Evolutionary conservation across 2,329 filamentous ascomycete species (phyloP).

Genomic region (Curvularia spicifera): DNA sequence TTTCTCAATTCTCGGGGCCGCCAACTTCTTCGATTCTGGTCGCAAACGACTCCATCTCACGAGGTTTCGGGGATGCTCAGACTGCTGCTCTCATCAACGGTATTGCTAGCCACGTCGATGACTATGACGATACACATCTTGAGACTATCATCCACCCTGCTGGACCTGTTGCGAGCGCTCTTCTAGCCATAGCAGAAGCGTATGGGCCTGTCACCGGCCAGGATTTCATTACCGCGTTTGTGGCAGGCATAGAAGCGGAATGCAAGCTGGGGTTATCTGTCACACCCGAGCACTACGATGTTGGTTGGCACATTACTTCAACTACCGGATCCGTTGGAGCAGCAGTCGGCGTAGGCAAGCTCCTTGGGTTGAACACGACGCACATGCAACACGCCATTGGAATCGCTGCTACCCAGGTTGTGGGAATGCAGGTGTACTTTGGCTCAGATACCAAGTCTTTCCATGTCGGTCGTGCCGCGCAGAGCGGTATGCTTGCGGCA

Average conservation of each 20-base stretch:
- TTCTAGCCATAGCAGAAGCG: not conserved
- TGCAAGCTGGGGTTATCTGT: not conserved
- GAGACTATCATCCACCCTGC: not conserved
- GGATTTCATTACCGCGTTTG: not conserved
- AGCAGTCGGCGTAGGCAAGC: not conserved
- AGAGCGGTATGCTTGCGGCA: not conserved
- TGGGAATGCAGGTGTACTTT: not conserved
- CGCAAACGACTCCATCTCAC: not conserved
- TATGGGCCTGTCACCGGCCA: not conserved
- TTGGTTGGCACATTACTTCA: not conserved
- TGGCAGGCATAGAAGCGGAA: not conserved
- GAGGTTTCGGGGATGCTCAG: not conserved
- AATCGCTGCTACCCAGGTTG: not conserved
- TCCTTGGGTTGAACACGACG: not conserved
- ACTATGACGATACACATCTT: not conserved
- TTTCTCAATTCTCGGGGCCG: not conserved
- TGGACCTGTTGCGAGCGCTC: not conserved
- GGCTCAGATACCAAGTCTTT: not conserved
- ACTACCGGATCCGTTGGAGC: not conserved
- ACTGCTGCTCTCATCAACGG: not conserved
- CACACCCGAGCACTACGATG: not conserved
- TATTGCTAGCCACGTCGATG: not conserved
- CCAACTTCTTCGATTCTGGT: not conserved
- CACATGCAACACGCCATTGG: not conserved
- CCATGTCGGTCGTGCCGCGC: not conserved